Conservation (phyloP, 768 basidiomycete genomes). For the Suillus spraguei region DNA sequence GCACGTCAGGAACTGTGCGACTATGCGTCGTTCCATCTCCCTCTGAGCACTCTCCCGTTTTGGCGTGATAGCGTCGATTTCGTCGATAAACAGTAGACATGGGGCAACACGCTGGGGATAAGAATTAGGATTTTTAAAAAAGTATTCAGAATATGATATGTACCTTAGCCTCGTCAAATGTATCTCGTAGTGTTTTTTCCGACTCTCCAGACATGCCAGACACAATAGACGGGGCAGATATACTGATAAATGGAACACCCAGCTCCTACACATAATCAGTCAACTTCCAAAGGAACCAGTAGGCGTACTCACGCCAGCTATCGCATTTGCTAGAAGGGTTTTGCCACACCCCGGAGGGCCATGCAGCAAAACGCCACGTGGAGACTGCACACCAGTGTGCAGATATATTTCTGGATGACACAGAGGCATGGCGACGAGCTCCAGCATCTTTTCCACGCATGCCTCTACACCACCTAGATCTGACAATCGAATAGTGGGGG, state of each 20-base stretch:
- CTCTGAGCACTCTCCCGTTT: constrained; percentile 97
- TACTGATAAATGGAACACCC: constrained; percentile 87
- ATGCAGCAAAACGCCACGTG: constrained; percentile 89
- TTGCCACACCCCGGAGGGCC: constrained; percentile 98
- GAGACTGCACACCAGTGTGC: constrained; percentile 90
- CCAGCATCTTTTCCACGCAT: constrained; percentile 91
- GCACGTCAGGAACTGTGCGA: constrained; percentile 96
- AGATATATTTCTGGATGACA: constrained; percentile 95
- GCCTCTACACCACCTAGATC: constrained; percentile 87
- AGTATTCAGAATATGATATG: constrained; percentile 15
- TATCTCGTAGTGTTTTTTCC: constrained; percentile 93
- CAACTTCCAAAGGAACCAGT: background rate
- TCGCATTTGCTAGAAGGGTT: constrained; percentile 90
- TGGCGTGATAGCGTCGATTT: constrained; percentile 97
- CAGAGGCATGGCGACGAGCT: constrained; percentile 95
- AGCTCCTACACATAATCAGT: constrained; percentile 64
- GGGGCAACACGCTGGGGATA: constrained; percentile 76
- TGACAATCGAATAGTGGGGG: constrained; percentile 75
- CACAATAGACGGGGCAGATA: constrained; percentile 95
- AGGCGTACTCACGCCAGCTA: constrained; percentile 76
- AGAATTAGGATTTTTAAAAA: background rate
- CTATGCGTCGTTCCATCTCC: constrained; percentile 97
- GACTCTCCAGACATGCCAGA: constrained; percentile 99
- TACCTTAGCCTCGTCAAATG: constrained; percentile 97
- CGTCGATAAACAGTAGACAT: constrained; percentile 94